phyloP scores from a whole-genome alignment of 805 yeast species.

The Candida railenensis region DNA sequence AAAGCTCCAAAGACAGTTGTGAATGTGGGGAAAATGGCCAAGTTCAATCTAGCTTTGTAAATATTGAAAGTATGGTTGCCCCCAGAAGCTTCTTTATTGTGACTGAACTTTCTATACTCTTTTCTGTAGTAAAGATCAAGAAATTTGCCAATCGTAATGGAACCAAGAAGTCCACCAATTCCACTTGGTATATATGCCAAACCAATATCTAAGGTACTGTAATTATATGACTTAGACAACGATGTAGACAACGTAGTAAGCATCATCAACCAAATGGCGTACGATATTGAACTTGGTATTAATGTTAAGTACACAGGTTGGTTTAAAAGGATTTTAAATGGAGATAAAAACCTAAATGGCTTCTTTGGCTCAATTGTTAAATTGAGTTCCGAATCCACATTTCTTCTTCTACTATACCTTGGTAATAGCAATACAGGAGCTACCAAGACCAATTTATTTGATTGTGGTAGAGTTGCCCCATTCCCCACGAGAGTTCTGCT shows the following conservation, averaged over 20 bases:
- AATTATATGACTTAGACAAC: conserved; percentile 46
- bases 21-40: conserved; percentile 37
- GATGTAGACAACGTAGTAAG: conserved; percentile 61
- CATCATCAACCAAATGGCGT: conserved; percentile 62
- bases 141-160: conserved; percentile 53
- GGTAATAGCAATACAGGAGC: conserved; percentile 42
- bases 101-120: conserved; percentile 23
- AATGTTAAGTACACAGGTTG: conserved; percentile 48
- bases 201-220: conserved; percentile 56
- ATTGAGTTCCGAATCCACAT: conserved; percentile 28
- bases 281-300: conserved; percentile 57
- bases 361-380: conserved; percentile 20
- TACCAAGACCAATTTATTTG: conserved; percentile 37
- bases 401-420: conserved; percentile 18
- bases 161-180: conserved; percentile 57
- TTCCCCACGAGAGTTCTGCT: conserved; percentile 69
- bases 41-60: conserved; percentile 49
- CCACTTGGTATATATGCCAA: conserved; percentile 72
- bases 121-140: conserved; percentile 50
- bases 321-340: conserved; percentile 39
- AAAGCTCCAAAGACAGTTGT: conserved; percentile 53
- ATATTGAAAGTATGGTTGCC: conserved; percentile 42
- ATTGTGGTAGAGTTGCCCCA: conserved; percentile 54
- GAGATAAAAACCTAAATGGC: conserved; percentile 19
- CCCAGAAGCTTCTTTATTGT: conserved; percentile 2